phyloP scores from a whole-genome alignment of 352 stramenopile species.

The Phytopythium mirpurense region DNA sequence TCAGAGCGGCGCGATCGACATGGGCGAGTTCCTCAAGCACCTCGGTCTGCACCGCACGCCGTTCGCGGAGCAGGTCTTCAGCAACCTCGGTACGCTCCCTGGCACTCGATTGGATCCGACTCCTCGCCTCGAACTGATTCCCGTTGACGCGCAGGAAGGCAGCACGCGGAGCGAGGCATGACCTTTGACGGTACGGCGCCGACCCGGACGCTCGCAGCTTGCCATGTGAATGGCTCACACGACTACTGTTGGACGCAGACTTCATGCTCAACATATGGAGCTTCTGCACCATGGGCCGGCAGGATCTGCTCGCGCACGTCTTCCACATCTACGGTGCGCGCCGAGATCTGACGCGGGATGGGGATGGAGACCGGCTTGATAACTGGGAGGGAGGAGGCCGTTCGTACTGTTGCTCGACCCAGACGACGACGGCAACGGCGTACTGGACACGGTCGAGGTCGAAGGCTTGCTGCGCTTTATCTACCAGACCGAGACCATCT shows the following conservation, averaged over 20 bases:
- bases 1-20: constrained; percentile 47
- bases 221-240: not conserved
- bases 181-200: constrained; percentile 34
- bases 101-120: too few species aligned
- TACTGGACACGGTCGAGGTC: constrained; percentile 35
- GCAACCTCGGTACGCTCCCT: constrained; percentile 23
- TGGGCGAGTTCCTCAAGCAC: constrained; percentile 44
- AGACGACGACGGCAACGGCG: constrained; percentile 48
- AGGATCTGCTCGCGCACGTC: constrained; percentile 31
- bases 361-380: too few species aligned
- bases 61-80: constrained; percentile 53
- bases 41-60: constrained; percentile 30
- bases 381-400: too few species aligned
- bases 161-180: constrained; percentile 26
- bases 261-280: constrained; percentile 60
- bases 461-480: constrained; percentile 48
- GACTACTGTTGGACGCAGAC: constrained; percentile 14
- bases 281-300: constrained; percentile 43
- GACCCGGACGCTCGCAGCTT: not conserved
- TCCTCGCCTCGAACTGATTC: too few species aligned
- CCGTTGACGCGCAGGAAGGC: constrained; percentile 21
- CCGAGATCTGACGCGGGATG: too few species aligned
- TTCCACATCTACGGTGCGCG: constrained; percentile 43
- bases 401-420: too few species aligned
- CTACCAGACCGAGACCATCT: constrained; percentile 38